These are phyloP conservation scores for Colletotrichum sp. DNA, from an alignment of 2,329 filamentous ascomycete genomes.

Conservation along the genomic window DNA sequence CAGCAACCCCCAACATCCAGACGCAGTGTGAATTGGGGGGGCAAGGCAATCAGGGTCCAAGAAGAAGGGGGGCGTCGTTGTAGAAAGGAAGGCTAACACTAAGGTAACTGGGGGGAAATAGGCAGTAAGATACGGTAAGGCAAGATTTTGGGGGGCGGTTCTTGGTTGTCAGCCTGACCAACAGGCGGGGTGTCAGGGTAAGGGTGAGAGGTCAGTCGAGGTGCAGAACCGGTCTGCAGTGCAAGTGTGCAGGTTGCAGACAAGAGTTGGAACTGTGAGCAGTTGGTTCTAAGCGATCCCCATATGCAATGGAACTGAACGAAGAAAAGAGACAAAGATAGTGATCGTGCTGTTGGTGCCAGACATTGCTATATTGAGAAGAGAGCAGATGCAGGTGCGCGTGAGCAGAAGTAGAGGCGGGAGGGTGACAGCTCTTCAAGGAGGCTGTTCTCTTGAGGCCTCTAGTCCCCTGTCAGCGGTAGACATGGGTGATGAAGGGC, in stretches of 20 bases:
- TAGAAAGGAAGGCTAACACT: conserved; percentile 9
- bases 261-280: background rate
- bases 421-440: conserved; percentile 22
- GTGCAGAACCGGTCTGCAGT: conserved; percentile 27
- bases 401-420: conserved; percentile 28
- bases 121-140: conserved; percentile 18
- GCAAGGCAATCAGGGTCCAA: conserved; percentile 18
- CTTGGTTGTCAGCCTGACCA: conserved; percentile 38
- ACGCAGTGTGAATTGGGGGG: conserved; percentile 22
- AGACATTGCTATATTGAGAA: conserved; percentile 48
- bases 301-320: conserved; percentile 40
- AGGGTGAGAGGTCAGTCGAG: conserved; percentile 25
- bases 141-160: conserved; percentile 8
- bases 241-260: background rate
- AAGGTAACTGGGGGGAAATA: conserved; percentile 14
- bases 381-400: conserved; percentile 18
- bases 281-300: conserved; percentile 33
- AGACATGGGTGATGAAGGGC: conserved; percentile 23
- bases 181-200: conserved; percentile 27
- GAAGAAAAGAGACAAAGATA: conserved; percentile 37
- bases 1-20: conserved; percentile 34
- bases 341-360: conserved; percentile 23
- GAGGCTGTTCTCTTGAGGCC: conserved; percentile 27
- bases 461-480: conserved; percentile 30
- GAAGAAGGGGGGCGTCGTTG: conserved; percentile 24